phyloP scores from a whole-genome alignment of 495 filamentous ascomycete species.

The Tuber calosporum region DNA sequence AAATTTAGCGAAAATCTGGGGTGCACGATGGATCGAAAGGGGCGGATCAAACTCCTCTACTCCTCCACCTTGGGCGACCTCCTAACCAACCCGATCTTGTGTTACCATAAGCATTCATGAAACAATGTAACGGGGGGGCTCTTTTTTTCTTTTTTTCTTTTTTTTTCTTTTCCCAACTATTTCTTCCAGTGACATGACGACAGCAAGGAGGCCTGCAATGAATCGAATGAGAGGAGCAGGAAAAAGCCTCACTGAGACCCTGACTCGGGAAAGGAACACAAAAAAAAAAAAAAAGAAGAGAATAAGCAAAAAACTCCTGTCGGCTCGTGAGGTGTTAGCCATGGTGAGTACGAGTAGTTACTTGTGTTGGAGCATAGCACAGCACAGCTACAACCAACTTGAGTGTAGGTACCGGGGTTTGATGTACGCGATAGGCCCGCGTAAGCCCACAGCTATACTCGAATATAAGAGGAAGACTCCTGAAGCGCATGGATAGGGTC shows the following conservation, averaged over 20 bases:
- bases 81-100: conserved; percentile 5
- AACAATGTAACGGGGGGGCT: not conserved
- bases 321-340: not conserved
- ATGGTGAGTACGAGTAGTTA: not conserved
- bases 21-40: conserved; percentile 12
- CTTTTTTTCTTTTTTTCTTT: not conserved
- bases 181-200: not conserved
- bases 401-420: conserved; percentile 1
- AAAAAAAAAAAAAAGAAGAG: not conserved
- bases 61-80: not conserved
- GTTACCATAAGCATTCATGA: not conserved
- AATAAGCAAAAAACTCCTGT: not conserved
- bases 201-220: not conserved
- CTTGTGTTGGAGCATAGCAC: not conserved
- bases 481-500: not conserved
- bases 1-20: conserved; percentile 41
- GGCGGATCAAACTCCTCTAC: not conserved
- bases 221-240: not conserved
- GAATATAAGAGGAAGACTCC: not conserved
- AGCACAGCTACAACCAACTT: not conserved
- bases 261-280: not conserved
- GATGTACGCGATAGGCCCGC: not conserved
- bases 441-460: not conserved
- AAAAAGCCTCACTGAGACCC: conserved; percentile 4
- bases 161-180: not conserved